phyloP scores from a whole-genome alignment of 345 rosid species.

The Lenwebbia sp. region DNA sequence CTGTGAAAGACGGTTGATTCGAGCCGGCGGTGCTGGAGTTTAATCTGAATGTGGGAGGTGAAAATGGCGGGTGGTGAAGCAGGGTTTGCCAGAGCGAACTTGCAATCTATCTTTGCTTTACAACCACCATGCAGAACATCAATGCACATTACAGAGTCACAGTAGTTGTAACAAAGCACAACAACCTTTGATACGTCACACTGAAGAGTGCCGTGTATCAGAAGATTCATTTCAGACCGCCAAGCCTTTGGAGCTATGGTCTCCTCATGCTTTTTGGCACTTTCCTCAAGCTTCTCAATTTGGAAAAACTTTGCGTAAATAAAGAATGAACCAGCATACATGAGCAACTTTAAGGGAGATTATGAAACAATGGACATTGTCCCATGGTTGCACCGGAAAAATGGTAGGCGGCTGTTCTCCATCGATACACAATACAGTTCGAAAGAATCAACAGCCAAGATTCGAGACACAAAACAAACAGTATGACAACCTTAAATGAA shows the following conservation, averaged over 20 bases:
- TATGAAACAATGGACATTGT: not conserved
- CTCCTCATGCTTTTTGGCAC: not conserved
- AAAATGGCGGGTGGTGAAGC: not conserved
- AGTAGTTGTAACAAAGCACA: not conserved
- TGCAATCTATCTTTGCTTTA: not conserved
- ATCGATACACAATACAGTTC: not conserved
- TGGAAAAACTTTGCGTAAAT: not conserved
- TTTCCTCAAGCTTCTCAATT: not conserved
- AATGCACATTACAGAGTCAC: not conserved
- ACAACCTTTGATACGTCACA: not conserved
- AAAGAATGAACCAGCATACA: not conserved
- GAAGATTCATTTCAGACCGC: not conserved
- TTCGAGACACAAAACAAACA: not conserved
- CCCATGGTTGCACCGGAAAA: not conserved
- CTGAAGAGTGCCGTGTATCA: not conserved
- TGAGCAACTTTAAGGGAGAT: not conserved
- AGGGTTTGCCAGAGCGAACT: not conserved
- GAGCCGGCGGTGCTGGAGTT: not conserved
- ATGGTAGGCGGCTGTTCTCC: not conserved
- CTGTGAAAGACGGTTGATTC: not conserved
- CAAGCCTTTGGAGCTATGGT: not conserved
- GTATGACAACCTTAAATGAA: not conserved
- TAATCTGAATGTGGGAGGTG: not conserved
- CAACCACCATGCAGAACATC: not conserved
- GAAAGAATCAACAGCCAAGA: not conserved